phyloP scores from a whole-genome alignment of 805 yeast genomes.

The Wickerhamomyces kurtzmanii region DNA sequence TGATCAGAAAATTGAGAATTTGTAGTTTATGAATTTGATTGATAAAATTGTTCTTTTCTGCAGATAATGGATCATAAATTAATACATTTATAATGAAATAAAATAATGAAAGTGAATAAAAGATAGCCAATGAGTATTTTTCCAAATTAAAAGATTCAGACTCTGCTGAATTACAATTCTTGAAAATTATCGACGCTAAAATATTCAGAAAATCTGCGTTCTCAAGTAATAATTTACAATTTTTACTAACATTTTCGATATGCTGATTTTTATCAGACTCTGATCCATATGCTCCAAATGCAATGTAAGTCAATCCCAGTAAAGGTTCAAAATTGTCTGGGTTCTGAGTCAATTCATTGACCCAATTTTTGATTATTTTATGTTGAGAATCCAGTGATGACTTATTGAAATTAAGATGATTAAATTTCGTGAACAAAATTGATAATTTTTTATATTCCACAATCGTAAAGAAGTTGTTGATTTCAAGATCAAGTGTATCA shows the following conservation, averaged over 20 bases:
- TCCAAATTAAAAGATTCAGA: slow-evolving; percentile 10
- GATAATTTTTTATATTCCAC: no score
- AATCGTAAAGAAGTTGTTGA: no score
- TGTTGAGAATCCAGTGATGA: no score
- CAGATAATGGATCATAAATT: no score
- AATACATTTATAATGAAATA: slow-evolving; percentile 13
- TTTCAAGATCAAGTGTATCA: no score
- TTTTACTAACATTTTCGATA: slow-evolving; percentile 10
- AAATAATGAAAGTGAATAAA: slow-evolving; percentile 16
- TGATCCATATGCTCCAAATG: slow-evolving; percentile 15
- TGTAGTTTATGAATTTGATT: no score
- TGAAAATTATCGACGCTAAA: slow-evolving; percentile 11
- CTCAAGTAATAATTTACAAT: slow-evolving; percentile 9
- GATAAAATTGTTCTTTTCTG: no score
- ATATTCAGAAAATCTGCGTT: slow-evolving; percentile 7
- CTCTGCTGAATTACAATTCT: slow-evolving; percentile 16
- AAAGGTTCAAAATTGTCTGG: background rate
- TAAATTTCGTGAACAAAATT: no score
- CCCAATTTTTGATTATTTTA: slow-evolving; percentile 8
- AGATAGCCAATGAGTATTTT: slow-evolving; percentile 11
- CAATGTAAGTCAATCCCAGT: slow-evolving; percentile 11
- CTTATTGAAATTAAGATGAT: no score
- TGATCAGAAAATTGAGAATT: slow-evolving; percentile 33
- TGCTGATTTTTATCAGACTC: slow-evolving; percentile 9
- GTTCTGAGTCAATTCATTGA: slow-evolving; percentile 6